Base-by-base conservation (phyloP, 768 basidiomycete genomes). In the Cantharellus anzutake region DNA sequence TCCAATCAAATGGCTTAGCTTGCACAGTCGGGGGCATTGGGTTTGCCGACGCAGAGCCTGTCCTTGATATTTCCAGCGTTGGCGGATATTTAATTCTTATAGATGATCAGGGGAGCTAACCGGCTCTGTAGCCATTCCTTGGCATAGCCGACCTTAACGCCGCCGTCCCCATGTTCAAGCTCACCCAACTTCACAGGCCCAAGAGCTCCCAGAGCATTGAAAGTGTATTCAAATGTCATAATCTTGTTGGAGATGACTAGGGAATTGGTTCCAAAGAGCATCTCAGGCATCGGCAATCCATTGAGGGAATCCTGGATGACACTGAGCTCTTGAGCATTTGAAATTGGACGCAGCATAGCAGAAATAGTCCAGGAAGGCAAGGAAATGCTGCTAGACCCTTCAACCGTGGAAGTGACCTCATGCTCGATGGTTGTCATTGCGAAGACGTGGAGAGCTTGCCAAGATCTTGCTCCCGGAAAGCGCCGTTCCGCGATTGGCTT, bases 1-100 rank as follows among this genome's bases (percentile, higher is more conserved):
- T 99, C 96, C 96, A 98, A 67, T 99, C 96, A 70, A 88, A 97
- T 0, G 84, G 85, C 65, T 93, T 96, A 4, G 89, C 84, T 0
- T 76, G 68, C 29, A 82, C 78, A 3, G 86, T 86, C 63, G 76
- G 70, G 2, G 87, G 85, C 72, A 87, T 79, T 0, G 83, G 80
- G 7, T 80, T 69, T 48, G 68, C 70, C 11, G 87, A 82, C 34
- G 75, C 73, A 0, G 86, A 78, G 58, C 78, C 80, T 66, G 82
- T 86, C 65, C 87, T 88, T 11, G 44, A 48, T 48, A 48, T 48
- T 48, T 48, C 44, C 29, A 11, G 11, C 29, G 44, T 11, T 11
- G 44, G 11, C 29, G 44, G 44, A 29, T 11, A 48, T 29, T 48
- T 48, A 11, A 29, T 51, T 65, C 67, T 56, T 70, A 67, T 0